phyloP scores from a whole-genome alignment of 768 basidiomycete genomes.

The Austroboletus festivus region DNA sequence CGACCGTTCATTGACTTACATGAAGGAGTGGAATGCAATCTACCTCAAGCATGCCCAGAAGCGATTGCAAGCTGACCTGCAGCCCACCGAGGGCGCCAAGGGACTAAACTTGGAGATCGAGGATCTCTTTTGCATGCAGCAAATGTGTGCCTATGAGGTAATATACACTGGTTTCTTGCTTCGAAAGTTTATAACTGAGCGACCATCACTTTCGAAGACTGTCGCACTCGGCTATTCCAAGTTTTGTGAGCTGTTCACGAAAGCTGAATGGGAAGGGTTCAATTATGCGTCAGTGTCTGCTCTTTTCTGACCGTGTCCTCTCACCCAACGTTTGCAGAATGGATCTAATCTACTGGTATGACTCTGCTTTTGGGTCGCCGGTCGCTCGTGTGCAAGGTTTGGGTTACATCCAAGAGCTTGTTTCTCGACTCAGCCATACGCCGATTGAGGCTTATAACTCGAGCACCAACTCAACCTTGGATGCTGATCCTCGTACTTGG shows the following conservation, averaged over 20 bases:
- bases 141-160: constrained; percentile 84
- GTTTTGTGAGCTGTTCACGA: constrained; percentile 88
- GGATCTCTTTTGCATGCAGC: constrained; percentile 76
- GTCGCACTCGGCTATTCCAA: constrained; percentile 89
- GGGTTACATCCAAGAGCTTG: constrained; percentile 81
- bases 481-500: constrained; percentile 68
- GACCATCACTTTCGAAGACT: constrained; percentile 52
- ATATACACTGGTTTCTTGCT: background rate
- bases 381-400: constrained; percentile 73
- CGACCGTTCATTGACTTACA: constrained; percentile 54
- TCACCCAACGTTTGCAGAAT: constrained; percentile 10
- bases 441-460: constrained; percentile 70
- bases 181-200: background rate
- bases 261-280: constrained; percentile 92
- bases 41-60: constrained; percentile 68
- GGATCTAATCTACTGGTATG: constrained; percentile 42
- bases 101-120: constrained; percentile 63
- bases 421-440: constrained; percentile 78
- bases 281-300: constrained; percentile 64
- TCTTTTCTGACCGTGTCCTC: background rate
- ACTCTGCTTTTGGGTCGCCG: constrained; percentile 79
- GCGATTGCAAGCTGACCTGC: constrained; percentile 56
- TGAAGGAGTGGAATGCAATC: constrained; percentile 61
- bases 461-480: constrained; percentile 80
- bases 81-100: constrained; percentile 10